These are phyloP conservation scores for Hanseniaspora thailandica DNA, from an alignment of 805 yeast species.

Conservation along the genomic window DNA sequence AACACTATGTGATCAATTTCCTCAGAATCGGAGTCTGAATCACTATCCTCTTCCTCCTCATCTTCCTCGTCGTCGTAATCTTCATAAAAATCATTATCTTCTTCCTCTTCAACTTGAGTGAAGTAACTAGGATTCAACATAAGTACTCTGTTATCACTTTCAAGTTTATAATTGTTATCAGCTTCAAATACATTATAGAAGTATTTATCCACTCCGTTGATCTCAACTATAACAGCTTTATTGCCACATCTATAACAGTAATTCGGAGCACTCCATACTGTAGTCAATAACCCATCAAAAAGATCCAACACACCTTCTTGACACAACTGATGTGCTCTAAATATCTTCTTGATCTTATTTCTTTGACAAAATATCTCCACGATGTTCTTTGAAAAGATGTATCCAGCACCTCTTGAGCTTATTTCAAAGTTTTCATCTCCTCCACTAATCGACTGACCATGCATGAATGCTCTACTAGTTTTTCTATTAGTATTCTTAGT, in stretches of 20 bases:
- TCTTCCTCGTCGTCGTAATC: slow-evolving; percentile 6
- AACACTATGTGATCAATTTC: slow-evolving; percentile 19
- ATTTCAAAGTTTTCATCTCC: slow-evolving; percentile 55
- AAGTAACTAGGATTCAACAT: slow-evolving; percentile 15
- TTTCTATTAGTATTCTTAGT: slow-evolving; percentile 16
- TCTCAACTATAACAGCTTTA: slow-evolving; percentile 91
- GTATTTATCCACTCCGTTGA: slow-evolving; percentile 53
- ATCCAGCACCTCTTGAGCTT: slow-evolving; percentile 95
- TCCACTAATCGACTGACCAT: not conserved
- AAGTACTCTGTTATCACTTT: slow-evolving; percentile 16
- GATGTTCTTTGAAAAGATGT: slow-evolving; percentile 84
- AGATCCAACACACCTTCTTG: slow-evolving; percentile 91
- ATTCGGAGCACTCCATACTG: slow-evolving; percentile 98
- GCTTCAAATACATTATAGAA: slow-evolving; percentile 91
- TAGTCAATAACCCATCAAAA: slow-evolving; percentile 80
- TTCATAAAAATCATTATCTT: not conserved
- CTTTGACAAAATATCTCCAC: slow-evolving; percentile 73
- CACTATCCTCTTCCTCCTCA: slow-evolving; percentile 5
- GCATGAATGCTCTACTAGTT: slow-evolving; percentile 14
- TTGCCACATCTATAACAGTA: slow-evolving; percentile 96
- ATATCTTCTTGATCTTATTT: slow-evolving; percentile 67
- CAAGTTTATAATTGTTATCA: slow-evolving; percentile 73
- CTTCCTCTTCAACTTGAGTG: slow-evolving; percentile 12
- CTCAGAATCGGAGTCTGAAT: slow-evolving; percentile 12
- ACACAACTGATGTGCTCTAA: slow-evolving; percentile 92